Evolutionary conservation across 192 early-diverging fungal genomes (phyloP).

Genomic region (Backusella sp.): DNA sequence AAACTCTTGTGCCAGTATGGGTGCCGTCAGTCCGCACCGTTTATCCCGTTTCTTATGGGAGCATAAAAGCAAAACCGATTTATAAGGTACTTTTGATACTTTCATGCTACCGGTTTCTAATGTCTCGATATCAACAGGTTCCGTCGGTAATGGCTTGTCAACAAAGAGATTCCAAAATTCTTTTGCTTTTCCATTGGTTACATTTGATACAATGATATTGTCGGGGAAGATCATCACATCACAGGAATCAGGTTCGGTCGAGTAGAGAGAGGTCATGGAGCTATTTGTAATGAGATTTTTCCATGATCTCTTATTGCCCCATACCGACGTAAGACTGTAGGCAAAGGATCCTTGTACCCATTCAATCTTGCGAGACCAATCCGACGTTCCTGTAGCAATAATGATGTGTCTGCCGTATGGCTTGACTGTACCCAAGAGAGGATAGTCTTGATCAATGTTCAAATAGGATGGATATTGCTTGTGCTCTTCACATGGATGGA

Average conservation of each 20-base stretch:
- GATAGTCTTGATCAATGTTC: slow-evolving; percentile 39
- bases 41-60: slow-evolving; percentile 48
- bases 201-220: slow-evolving; percentile 45
- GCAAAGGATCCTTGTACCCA: slow-evolving; percentile 38
- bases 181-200: slow-evolving; percentile 33
- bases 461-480: slow-evolving; percentile 39
- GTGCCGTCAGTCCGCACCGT: slow-evolving; percentile 43
- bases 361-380: slow-evolving; percentile 42
- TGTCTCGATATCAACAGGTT: slow-evolving; percentile 2
- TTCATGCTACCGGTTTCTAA: background rate
- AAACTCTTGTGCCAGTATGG: slow-evolving; percentile 45
- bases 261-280: slow-evolving; percentile 24
- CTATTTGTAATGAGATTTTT: slow-evolving; percentile 42
- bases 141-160: background rate
- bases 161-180: slow-evolving; percentile 43
- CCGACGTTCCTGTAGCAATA: slow-evolving; percentile 46
- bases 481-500: slow-evolving; percentile 28
- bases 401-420: slow-evolving; percentile 47
- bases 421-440: slow-evolving; percentile 38
- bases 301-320: background rate
- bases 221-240: slow-evolving; percentile 47
- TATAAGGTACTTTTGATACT: slow-evolving; percentile 15
- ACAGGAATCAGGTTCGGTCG: slow-evolving; percentile 28
- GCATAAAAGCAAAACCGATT: slow-evolving; percentile 42
- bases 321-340: background rate